Evolutionary conservation across 306 rosid species (phyloP).

Genomic region (Spatholobus suberectus): DNA sequence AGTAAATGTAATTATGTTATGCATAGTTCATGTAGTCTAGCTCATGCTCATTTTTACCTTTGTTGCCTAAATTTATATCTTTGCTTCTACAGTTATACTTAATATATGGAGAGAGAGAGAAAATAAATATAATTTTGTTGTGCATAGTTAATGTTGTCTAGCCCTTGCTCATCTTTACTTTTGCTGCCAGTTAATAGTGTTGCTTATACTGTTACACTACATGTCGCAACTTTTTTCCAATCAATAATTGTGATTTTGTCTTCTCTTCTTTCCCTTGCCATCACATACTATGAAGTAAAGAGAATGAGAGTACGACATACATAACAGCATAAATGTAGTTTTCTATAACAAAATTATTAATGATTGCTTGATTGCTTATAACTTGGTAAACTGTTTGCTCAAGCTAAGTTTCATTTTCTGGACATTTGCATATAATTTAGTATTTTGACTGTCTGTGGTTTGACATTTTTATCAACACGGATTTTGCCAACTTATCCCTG

Average conservation of each 20-base stretch:
- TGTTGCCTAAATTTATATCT: background rate
- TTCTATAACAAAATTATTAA: background rate
- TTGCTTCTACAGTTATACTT: background rate
- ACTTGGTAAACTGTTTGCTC: background rate
- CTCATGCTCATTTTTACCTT: background rate
- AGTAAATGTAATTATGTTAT: background rate
- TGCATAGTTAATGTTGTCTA: background rate
- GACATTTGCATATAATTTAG: background rate
- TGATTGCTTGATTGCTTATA: background rate
- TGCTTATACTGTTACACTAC: background rate
- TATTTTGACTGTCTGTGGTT: background rate
- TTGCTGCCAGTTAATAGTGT: background rate
- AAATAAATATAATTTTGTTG: background rate
- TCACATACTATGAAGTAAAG: background rate
- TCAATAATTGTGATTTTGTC: background rate
- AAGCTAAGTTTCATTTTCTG: background rate
- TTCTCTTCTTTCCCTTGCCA: background rate
- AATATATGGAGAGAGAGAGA: background rate
- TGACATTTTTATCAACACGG: background rate
- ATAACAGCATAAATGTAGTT: background rate
- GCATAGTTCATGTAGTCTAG: background rate
- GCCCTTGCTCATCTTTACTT: background rate
- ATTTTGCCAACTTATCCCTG: constrained; percentile 6
- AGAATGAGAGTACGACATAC: background rate
- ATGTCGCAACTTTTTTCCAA: background rate